These are phyloP conservation scores for Xylaria curta DNA, from an alignment of 495 filamentous ascomycete species.

Conservation along the genomic window DNA sequence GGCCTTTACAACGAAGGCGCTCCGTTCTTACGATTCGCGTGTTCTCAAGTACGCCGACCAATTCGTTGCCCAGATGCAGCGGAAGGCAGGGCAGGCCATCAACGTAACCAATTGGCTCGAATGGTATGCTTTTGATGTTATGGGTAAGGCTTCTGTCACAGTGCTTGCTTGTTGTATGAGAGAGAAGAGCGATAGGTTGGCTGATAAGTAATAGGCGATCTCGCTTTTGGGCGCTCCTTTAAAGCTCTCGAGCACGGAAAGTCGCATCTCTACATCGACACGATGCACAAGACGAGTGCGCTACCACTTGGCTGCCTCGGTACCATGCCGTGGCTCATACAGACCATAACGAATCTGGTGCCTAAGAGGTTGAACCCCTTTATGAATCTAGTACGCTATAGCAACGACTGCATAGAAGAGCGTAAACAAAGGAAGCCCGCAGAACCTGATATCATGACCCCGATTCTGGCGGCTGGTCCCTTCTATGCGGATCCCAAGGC, in stretches of 20 bases:
- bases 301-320: conserved; percentile 25
- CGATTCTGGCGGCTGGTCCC: conserved; percentile 46
- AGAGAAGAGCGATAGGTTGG: conserved; percentile 40
- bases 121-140: conserved; percentile 55
- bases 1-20: conserved; percentile 25
- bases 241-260: conserved; percentile 19
- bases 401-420: conserved; percentile 41
- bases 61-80: conserved; percentile 25
- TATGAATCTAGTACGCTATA: conserved; percentile 24
- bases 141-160: conserved; percentile 39
- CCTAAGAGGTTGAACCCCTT: conserved; percentile 22
- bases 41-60: conserved; percentile 26
- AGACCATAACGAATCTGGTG: conserved; percentile 20
- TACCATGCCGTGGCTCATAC: conserved; percentile 23
- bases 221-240: conserved; percentile 25
- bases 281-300: conserved; percentile 24
- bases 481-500: conserved; percentile 41
- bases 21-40: conserved; percentile 23
- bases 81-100: conserved; percentile 32
- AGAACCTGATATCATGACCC: conserved; percentile 45
- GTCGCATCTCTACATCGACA: conserved; percentile 25
- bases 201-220: conserved; percentile 19
- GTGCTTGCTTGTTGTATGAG: neutral
- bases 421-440: conserved; percentile 44
- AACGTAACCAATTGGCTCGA: conserved; percentile 55